Percentiles rank a stretch among this genome's conserved stretches.
Evolutionary conservation across 2,329 filamentous ascomycete species (phyloP).

Genomic region (Sclerotiophoma versabilis): DNA sequence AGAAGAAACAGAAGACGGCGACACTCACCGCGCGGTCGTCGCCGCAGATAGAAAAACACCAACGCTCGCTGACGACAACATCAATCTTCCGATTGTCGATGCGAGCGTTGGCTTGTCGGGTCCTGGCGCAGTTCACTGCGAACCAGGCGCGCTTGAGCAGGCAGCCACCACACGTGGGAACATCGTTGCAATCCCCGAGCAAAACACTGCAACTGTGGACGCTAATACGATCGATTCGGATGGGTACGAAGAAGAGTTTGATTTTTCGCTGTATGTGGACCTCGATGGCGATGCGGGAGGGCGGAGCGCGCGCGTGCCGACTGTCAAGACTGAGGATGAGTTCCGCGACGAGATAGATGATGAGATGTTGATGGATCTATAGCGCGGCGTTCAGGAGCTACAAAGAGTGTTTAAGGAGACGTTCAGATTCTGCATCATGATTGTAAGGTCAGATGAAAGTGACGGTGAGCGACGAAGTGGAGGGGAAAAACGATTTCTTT

Average conservation of each 20-base stretch:
- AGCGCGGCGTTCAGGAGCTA: not conserved
- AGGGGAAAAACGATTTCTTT: not conserved
- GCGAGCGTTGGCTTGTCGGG: too few species aligned
- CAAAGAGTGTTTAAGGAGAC: not conserved
- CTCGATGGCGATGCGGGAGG: not conserved
- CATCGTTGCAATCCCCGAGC: too few species aligned
- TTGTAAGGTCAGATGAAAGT: not conserved
- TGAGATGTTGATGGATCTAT: constrained; percentile 38
- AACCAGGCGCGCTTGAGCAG: too few species aligned
- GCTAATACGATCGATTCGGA: not conserved
- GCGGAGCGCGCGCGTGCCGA: not conserved
- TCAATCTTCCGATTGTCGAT: too few species aligned
- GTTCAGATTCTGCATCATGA: not conserved
- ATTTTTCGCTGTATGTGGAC: not conserved
- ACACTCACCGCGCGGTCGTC: not conserved
- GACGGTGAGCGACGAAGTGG: not conserved
- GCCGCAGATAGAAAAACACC: not conserved
- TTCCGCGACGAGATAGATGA: constrained; percentile 26
- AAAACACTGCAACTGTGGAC: too few species aligned
- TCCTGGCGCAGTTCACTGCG: too few species aligned
- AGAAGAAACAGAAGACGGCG: not conserved
- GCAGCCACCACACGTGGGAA: too few species aligned
- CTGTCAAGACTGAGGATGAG: constrained; percentile 1
- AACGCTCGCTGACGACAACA: too few species aligned
- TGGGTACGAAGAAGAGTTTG: not conserved